Conservation (phyloP, 2,329 filamentous ascomycete genomes). For the Xylaria sp. region DNA sequence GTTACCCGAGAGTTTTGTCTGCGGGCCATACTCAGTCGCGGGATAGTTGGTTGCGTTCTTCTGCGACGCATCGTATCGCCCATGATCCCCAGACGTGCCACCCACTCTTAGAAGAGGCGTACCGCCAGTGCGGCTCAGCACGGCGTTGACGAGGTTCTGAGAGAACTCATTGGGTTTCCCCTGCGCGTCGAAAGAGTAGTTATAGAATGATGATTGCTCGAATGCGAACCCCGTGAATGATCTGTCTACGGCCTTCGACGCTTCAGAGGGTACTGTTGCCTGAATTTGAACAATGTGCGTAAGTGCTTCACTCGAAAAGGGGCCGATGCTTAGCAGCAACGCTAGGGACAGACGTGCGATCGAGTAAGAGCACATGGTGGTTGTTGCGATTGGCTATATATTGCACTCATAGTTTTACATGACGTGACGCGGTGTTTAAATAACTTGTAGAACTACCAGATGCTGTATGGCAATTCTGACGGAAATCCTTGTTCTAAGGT, state of each 20-base stretch:
- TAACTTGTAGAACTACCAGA: background rate
- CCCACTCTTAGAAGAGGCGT: constrained; percentile 36
- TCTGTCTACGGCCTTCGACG: constrained; percentile 26
- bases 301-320: background rate
- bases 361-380: background rate
- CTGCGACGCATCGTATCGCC: constrained; percentile 31
- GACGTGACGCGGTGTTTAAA: background rate
- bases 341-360: background rate
- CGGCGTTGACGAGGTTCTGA: constrained; percentile 33
- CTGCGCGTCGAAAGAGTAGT: constrained; percentile 33
- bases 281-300: background rate
- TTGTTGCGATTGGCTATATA: background rate
- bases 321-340: background rate
- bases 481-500: background rate
- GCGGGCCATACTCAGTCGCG: constrained; percentile 23
- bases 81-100: constrained; percentile 32
- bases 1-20: constrained; percentile 24
- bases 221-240: constrained; percentile 37
- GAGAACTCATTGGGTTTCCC: constrained; percentile 36
- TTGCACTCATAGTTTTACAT: background rate
- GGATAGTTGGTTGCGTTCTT: constrained; percentile 35
- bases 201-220: constrained; percentile 35
- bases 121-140: constrained; percentile 33
- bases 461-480: background rate
- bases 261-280: constrained; percentile 9